A percentile compares a stretch with the other conserved stretches of the same genome.
Evolutionary conservation across 306 rosid species (phyloP).

Genomic region (Quercus wislizeni): DNA sequence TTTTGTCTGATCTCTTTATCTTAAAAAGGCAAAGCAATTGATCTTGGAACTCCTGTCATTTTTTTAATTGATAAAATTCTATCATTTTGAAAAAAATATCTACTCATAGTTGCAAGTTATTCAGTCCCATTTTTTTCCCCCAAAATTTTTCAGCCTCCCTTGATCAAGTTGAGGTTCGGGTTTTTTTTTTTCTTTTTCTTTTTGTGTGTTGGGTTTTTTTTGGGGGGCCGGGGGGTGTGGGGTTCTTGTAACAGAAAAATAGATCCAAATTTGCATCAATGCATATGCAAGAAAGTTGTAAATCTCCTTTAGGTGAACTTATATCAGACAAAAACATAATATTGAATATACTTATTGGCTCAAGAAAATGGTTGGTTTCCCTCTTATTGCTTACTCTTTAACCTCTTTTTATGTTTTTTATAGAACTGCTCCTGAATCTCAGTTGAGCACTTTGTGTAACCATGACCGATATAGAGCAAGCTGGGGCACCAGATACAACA

Average conservation of each 20-base stretch:
- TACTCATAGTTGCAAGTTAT: background rate
- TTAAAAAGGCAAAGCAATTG: background rate
- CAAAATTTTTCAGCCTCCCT: background rate
- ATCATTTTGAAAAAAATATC: background rate
- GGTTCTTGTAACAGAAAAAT: background rate
- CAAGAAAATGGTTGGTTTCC: background rate
- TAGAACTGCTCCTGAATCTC: conserved; percentile 28
- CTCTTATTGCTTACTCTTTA: conserved; percentile 2
- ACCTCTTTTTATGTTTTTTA: background rate
- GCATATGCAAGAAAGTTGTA: background rate
- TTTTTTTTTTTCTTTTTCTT: background rate
- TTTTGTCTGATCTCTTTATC: background rate
- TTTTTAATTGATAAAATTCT: background rate
- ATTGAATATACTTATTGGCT: background rate
- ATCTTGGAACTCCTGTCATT: too few species aligned
- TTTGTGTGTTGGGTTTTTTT: background rate
- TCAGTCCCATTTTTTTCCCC: background rate
- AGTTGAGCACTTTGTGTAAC: conserved; percentile 26
- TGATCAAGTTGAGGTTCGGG: background rate
- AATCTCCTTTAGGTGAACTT: background rate
- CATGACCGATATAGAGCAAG: conserved; percentile 52
- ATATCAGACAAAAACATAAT: background rate
- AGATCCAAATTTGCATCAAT: background rate
- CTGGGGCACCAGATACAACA: conserved; percentile 18
- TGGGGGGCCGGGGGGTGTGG: background rate